A percentile compares a stretch with the other conserved stretches of the same genome.
Evolutionary conservation across 768 basidiomycete genomes (phyloP).

Genomic region (Mycena rebaudengoi): DNA sequence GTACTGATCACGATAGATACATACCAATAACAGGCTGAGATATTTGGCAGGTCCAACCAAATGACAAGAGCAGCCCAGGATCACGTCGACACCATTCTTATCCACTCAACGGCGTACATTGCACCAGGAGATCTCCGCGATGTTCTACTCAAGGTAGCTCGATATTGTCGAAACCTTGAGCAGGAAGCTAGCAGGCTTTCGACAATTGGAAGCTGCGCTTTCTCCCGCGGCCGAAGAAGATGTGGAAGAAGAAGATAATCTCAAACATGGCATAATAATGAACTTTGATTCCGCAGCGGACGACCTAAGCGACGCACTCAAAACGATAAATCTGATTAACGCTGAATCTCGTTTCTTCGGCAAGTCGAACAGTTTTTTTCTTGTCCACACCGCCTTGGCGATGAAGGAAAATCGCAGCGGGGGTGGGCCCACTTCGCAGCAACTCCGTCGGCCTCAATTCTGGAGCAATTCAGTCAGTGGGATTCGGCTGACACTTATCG

Average conservation of each 20-base stretch:
- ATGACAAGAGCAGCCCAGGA: slow-evolving; percentile 54
- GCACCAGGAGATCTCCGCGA: slow-evolving; percentile 15
- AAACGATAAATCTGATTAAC: neutral
- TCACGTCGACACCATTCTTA: slow-evolving; percentile 33
- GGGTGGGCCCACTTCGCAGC: slow-evolving; percentile 32
- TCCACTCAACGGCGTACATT: slow-evolving; percentile 26
- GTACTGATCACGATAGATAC: neutral
- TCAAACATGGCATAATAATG: neutral
- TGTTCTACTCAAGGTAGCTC: slow-evolving; percentile 18
- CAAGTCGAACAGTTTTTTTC: slow-evolving; percentile 38
- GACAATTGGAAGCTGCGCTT: neutral
- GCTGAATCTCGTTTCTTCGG: slow-evolving; percentile 32
- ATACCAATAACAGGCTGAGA: neutral
- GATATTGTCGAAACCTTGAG: slow-evolving; percentile 20
- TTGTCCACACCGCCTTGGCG: slow-evolving; percentile 43
- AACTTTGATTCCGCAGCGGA: neutral
- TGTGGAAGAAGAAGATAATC: neutral
- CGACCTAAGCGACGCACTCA: slow-evolving; percentile 9
- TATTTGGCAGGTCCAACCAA: neutral
- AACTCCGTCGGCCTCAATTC: slow-evolving; percentile 22
- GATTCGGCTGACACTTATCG: neutral
- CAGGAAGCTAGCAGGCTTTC: neutral
- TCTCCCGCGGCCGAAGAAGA: neutral
- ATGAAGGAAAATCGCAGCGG: slow-evolving; percentile 49
- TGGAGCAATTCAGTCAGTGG: slow-evolving; percentile 37